Evolutionary conservation across 2,329 filamentous ascomycete genomes (phyloP), one percentile per base, ranked within the genome.

Genomic region (Daldinia sp.): DNA sequence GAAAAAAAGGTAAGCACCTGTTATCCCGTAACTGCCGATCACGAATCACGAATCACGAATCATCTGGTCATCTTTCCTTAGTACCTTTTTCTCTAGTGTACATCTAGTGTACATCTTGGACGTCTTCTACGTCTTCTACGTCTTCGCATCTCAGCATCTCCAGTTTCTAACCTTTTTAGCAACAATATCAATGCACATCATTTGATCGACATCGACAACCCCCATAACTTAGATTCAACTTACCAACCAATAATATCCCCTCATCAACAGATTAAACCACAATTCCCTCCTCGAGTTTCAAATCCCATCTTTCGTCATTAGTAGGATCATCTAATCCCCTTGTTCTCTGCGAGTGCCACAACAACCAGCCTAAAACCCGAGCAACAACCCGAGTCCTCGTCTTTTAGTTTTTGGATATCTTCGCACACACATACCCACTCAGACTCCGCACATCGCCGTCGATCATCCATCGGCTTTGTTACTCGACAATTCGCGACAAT

Each of bases 11-110:
- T 54, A 56, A 37, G 50, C n/a, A n/a, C n/a, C 29, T 55, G 17
- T 48, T 58, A 52, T 64, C 50, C 63, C 66, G 63, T 58, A 67
- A 58, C 60, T 58, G 58, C 66, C 61, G 66, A 67, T 64, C 64
- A 39, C 35, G 13, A 45, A 45, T 45, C 39, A n/a, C n/a, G n/a
- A n/a, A 67, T 64, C 64, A 39, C 35, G 13, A 45, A 45, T 45
- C 39, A 64, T 59, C 58, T 57, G 64, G 43, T 53, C 61, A 67
- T 64, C 30, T n/a, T 21, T 50, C 17, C 10, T 32, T 19, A n/a
- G 4, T 50, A 8, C 19, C 29, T 13, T 3, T 17, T n/a, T 35
- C n/a, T 35, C 11, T 23, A 19, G 4, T 17, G 15, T 32, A 17
- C 29, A 30, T 34, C 29, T 9, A 13, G 4, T 41, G 30, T 15